A percentile compares a stretch with the other conserved stretches of the same genome.
These are phyloP conservation scores for Daedaleopsis nitida DNA, from an alignment of 768 basidiomycete species.

Conservation along the genomic window DNA sequence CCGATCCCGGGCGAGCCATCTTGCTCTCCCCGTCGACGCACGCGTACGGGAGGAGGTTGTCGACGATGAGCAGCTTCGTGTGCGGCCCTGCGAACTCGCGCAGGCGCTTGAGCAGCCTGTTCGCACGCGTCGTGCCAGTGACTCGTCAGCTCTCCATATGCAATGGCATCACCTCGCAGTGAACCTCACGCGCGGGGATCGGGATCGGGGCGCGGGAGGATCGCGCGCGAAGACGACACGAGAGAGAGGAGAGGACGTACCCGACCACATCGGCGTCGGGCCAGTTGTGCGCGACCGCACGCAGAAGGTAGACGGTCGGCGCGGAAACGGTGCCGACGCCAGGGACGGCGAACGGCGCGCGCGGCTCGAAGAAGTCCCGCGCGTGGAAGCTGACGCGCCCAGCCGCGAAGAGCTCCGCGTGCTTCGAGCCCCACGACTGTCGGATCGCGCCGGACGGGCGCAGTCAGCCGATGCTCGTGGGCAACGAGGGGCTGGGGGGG, in stretches of 20 bases:
- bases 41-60: conserved; percentile 13
- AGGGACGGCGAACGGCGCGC: conserved; percentile 4
- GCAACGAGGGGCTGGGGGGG: too few species aligned
- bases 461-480: not conserved
- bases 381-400: conserved; percentile 11
- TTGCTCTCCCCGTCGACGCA: conserved; percentile 4
- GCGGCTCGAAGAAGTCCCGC: conserved; percentile 13
- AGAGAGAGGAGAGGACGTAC: not conserved
- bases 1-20: not conserved
- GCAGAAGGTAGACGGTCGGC: conserved; percentile 8
- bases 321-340: conserved; percentile 1
- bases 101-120: conserved; percentile 12
- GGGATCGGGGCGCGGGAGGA: too few species aligned
- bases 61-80: conserved; percentile 13
- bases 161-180: too few species aligned
- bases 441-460: not conserved
- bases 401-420: conserved; percentile 2
- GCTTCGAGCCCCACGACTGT: conserved; percentile 6
- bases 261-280: not conserved
- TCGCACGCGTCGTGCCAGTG: too few species aligned
- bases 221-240: not conserved
- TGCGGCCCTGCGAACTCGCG: conserved; percentile 3
- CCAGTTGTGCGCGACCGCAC: conserved; percentile 17
- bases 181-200: too few species aligned
- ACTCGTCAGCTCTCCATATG: too few species aligned